These are phyloP conservation scores for Plenodomus tracheiphilus DNA, from an alignment of 2,329 filamentous ascomycete species.

Conservation along the genomic window DNA sequence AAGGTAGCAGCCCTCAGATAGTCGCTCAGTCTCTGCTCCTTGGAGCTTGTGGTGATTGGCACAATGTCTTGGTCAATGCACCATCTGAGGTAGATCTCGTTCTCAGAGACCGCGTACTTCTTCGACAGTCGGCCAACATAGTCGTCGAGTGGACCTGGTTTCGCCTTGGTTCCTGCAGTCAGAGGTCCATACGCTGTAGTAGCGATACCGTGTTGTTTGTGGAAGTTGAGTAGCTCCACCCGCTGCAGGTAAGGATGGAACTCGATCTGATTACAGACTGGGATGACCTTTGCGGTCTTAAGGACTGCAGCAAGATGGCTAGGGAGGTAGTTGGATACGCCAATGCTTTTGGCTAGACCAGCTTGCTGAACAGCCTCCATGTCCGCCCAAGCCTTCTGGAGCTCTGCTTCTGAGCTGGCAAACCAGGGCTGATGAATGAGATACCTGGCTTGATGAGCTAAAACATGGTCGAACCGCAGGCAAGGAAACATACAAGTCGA, in stretches of 20 bases:
- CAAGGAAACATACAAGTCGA: constrained; percentile 57
- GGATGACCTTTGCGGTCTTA: constrained; percentile 57
- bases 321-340: constrained; percentile 63
- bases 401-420: constrained; percentile 55
- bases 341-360: constrained; percentile 63
- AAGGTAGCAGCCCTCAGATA: constrained; percentile 61
- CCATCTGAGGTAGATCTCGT: constrained; percentile 63
- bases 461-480: neutral
- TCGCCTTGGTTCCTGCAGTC: constrained; percentile 57
- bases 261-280: constrained; percentile 70
- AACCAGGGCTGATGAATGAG: constrained; percentile 66
- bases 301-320: constrained; percentile 59
- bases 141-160: constrained; percentile 59
- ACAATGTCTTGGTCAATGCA: constrained; percentile 63
- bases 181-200: constrained; percentile 53
- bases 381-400: constrained; percentile 61
- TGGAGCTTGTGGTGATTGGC: constrained; percentile 62
- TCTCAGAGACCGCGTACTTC: constrained; percentile 63
- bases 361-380: constrained; percentile 63
- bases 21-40: constrained; percentile 62
- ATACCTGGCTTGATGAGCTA: constrained; percentile 48
- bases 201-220: constrained; percentile 53
- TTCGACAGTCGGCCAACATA: constrained; percentile 57
- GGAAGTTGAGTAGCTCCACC: constrained; percentile 58
- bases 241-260: constrained; percentile 71